Percentiles rank a stretch among this genome's conserved stretches.
phyloP scores from a whole-genome alignment of 2,329 filamentous ascomycete genomes.

The Aspergillus sp. region DNA sequence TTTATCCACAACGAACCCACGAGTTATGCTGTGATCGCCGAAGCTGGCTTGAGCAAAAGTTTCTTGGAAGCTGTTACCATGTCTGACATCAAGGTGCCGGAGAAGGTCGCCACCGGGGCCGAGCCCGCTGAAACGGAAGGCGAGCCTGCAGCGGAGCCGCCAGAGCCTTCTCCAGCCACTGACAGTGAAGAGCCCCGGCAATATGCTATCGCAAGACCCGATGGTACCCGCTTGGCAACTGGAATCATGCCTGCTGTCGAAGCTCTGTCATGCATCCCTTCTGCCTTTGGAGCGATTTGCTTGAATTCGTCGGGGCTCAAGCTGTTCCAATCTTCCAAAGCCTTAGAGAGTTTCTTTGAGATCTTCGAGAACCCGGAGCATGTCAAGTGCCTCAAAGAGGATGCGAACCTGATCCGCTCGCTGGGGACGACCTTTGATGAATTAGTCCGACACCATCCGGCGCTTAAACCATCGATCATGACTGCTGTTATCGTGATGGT shows the following conservation, averaged over 20 bases:
- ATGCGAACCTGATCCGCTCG: conserved; percentile 68
- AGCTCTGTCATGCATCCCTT: conserved; percentile 81
- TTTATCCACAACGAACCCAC: conserved; percentile 99
- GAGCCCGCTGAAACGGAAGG: conserved; percentile 34
- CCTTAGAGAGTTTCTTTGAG: conserved; percentile 84
- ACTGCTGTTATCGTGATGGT: conserved; percentile 89
- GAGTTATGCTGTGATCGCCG: conserved; percentile 91
- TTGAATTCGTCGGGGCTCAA: conserved; percentile 84
- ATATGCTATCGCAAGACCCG: conserved; percentile 31
- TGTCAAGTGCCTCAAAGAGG: conserved; percentile 76
- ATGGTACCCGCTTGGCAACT: conserved; percentile 49
- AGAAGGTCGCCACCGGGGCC: conserved; percentile 29
- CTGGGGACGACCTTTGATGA: conserved; percentile 90
- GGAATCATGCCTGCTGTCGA: conserved; percentile 87
- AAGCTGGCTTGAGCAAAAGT: conserved; percentile 84
- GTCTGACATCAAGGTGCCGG: conserved; percentile 33
- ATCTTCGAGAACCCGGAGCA: conserved; percentile 95
- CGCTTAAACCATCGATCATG: conserved; percentile 74
- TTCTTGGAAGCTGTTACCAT: conserved; percentile 77
- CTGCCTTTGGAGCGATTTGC: conserved; percentile 89
- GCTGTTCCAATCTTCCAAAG: conserved; percentile 78
- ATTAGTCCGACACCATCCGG: conserved; percentile 87
- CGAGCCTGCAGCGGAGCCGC: conserved; percentile 16
- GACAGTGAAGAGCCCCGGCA: conserved; percentile 25
- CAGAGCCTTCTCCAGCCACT: conserved; percentile 30